phyloP scores from a whole-genome alignment of 164 flowering plant species.

The Vitis rupestris region DNA sequence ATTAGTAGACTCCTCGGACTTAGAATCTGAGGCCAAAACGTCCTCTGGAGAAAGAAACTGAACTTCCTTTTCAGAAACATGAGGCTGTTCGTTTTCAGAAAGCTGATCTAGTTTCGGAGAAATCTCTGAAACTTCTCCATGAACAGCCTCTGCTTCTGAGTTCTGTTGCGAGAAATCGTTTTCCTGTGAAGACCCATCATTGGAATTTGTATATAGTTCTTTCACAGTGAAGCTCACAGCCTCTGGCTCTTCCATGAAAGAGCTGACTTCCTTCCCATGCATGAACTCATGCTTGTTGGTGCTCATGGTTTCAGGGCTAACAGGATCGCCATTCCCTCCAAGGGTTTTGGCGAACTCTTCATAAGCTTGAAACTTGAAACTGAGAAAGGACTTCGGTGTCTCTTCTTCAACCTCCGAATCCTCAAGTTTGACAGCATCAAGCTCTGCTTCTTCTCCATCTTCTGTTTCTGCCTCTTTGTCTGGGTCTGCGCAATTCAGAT shows the following conservation, averaged over 20 bases:
- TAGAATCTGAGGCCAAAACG: slow-evolving; percentile 35
- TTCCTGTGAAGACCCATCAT: slow-evolving; percentile 16
- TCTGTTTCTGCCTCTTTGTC: background rate
- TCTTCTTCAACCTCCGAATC: slow-evolving; percentile 35
- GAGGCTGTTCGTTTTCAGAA: no score
- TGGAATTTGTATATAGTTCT: slow-evolving; percentile 24
- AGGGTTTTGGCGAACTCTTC: slow-evolving; percentile 37
- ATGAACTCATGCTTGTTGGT: slow-evolving; percentile 29
- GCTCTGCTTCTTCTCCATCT: slow-evolving; percentile 4
- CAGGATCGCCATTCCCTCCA: slow-evolving; percentile 13
- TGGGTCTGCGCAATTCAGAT: slow-evolving; percentile 1
- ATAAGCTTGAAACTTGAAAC: slow-evolving; percentile 47
- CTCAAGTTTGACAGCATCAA: slow-evolving; percentile 14
- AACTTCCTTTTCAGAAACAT: slow-evolving; percentile 7
- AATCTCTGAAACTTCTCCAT: slow-evolving; percentile 6
- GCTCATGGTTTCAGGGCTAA: slow-evolving; percentile 9
- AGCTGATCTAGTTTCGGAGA: background rate
- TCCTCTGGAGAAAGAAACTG: slow-evolving; percentile 26
- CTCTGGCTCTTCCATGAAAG: slow-evolving; percentile 37
- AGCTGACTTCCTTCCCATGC: slow-evolving; percentile 26
- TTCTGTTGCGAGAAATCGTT: slow-evolving; percentile 7
- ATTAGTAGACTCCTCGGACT: slow-evolving; percentile 30
- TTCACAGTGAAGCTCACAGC: slow-evolving; percentile 25
- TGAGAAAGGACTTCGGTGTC: slow-evolving; percentile 39
- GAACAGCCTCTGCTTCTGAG: slow-evolving; percentile 14